Conservation (phyloP, 1,284 basidiomycete species). For the Ceratobasidium sp. region DNA sequence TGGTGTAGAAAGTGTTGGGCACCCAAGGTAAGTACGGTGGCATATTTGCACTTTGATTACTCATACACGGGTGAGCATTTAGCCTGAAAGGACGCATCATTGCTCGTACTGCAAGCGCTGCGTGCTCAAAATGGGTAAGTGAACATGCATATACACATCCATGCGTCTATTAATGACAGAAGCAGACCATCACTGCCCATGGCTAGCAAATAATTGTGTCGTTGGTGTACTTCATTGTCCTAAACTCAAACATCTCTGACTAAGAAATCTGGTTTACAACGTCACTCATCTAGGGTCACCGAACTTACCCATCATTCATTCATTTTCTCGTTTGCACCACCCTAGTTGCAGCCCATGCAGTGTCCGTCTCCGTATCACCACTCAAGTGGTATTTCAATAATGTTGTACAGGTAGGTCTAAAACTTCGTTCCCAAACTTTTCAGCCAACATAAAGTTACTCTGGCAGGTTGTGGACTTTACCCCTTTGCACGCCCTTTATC, state of each 20-base stretch:
- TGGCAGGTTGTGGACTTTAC: slow-evolving; percentile 57
- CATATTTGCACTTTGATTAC: slow-evolving; percentile 46
- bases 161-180: slow-evolving; percentile 40
- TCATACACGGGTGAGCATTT: slow-evolving; percentile 60
- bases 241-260: background rate
- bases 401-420: slow-evolving; percentile 61
- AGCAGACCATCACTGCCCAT: slow-evolving; percentile 87
- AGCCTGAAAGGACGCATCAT: slow-evolving; percentile 85
- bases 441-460: slow-evolving; percentile 7
- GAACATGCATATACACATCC: slow-evolving; percentile 20
- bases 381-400: slow-evolving; percentile 67
- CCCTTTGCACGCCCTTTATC: slow-evolving; percentile 73
- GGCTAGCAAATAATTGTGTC: slow-evolving; percentile 81
- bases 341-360: slow-evolving; percentile 68
- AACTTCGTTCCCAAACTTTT: background rate
- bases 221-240: slow-evolving; percentile 53
- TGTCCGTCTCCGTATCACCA: slow-evolving; percentile 61
- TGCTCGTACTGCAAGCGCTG: slow-evolving; percentile 79
- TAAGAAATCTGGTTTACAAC: background rate
- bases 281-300: slow-evolving; percentile 64
- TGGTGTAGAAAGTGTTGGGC: slow-evolving; percentile 66
- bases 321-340: slow-evolving; percentile 78
- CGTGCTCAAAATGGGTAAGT: slow-evolving; percentile 83
- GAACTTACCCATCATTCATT: slow-evolving; percentile 85
- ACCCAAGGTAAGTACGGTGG: background rate